Evolutionary conservation across 2,329 filamentous ascomycete genomes (phyloP).

Genomic region (Penicillium sp.): DNA sequence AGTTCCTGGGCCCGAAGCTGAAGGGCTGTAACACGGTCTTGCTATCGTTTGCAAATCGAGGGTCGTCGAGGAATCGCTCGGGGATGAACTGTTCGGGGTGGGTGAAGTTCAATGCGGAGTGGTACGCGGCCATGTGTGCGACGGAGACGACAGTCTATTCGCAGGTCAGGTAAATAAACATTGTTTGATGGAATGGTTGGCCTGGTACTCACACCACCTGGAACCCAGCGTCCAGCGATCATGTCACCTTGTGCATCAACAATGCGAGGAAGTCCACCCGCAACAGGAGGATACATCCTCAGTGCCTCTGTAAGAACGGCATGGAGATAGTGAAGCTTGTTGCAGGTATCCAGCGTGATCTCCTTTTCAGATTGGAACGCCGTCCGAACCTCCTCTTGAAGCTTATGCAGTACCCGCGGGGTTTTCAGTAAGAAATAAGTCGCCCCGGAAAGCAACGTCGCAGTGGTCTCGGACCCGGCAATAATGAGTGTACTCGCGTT

Average conservation of each 20-base stretch:
- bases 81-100: slow-evolving; percentile 17
- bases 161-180: not conserved
- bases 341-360: slow-evolving; percentile 35
- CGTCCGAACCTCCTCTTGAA: slow-evolving; percentile 41
- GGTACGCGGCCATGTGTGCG: slow-evolving; percentile 46
- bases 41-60: slow-evolving; percentile 43
- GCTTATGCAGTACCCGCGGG: slow-evolving; percentile 31
- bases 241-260: slow-evolving; percentile 16
- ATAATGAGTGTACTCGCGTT: slow-evolving; percentile 13
- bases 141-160: slow-evolving; percentile 43
- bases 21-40: slow-evolving; percentile 50
- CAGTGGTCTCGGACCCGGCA: slow-evolving; percentile 48
- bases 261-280: slow-evolving; percentile 23
- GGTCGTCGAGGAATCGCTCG: slow-evolving; percentile 15
- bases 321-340: slow-evolving; percentile 37
- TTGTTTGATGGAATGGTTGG: not conserved
- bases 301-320: slow-evolving; percentile 45
- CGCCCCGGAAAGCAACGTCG: slow-evolving; percentile 43
- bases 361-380: slow-evolving; percentile 36
- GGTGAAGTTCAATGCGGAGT: slow-evolving; percentile 21
- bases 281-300: slow-evolving; percentile 39
- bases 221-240: slow-evolving; percentile 21
- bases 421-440: slow-evolving; percentile 44
- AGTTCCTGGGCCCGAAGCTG: slow-evolving; percentile 50
- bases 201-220: slow-evolving; percentile 16